Evolutionary conservation across 2,329 filamentous ascomycete genomes (phyloP).

Genomic region (Helminthosporium solani): DNA sequence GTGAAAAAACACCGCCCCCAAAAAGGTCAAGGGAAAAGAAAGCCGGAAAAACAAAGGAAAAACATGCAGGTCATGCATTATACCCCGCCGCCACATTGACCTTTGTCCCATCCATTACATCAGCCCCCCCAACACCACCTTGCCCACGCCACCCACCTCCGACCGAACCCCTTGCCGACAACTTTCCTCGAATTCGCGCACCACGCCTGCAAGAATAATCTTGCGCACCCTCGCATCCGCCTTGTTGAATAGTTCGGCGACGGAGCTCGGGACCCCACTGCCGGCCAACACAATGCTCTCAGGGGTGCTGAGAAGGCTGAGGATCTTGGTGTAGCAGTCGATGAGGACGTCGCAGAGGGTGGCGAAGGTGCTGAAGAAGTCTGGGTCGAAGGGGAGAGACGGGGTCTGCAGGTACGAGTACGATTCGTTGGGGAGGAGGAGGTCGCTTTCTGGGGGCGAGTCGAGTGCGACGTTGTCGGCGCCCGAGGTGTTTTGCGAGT

Average conservation of each 20-base stretch:
- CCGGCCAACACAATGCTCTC: slow-evolving; percentile 43
- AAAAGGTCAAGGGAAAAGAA: too few relatives aligned
- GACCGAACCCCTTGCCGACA: slow-evolving; percentile 73
- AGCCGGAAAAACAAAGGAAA: too few relatives aligned
- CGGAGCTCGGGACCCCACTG: slow-evolving; percentile 33
- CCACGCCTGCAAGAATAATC: slow-evolving; percentile 80
- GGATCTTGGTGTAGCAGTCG: slow-evolving; percentile 81
- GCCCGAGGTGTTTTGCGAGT: slow-evolving; percentile 12
- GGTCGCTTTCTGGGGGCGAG: slow-evolving; percentile 36
- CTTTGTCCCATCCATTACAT: slow-evolving; percentile 51
- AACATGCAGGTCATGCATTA: too few relatives aligned
- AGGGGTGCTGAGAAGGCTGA: slow-evolving; percentile 73
- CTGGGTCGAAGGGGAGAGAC: slow-evolving; percentile 88
- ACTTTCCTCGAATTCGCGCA: slow-evolving; percentile 90
- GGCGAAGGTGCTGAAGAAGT: slow-evolving; percentile 95
- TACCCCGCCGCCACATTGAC: background rate
- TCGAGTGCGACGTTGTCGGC: slow-evolving; percentile 20
- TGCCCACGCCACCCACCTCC: slow-evolving; percentile 82
- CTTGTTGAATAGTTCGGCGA: slow-evolving; percentile 87
- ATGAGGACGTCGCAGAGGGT: slow-evolving; percentile 94
- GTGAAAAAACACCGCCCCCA: too few relatives aligned
- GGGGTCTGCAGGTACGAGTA: slow-evolving; percentile 91
- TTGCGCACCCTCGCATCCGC: slow-evolving; percentile 84
- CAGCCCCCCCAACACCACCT: slow-evolving; percentile 83
- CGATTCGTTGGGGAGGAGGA: slow-evolving; percentile 66